Base-by-base conservation (phyloP, 306 rosid species). In the Sindora glabra region DNA sequence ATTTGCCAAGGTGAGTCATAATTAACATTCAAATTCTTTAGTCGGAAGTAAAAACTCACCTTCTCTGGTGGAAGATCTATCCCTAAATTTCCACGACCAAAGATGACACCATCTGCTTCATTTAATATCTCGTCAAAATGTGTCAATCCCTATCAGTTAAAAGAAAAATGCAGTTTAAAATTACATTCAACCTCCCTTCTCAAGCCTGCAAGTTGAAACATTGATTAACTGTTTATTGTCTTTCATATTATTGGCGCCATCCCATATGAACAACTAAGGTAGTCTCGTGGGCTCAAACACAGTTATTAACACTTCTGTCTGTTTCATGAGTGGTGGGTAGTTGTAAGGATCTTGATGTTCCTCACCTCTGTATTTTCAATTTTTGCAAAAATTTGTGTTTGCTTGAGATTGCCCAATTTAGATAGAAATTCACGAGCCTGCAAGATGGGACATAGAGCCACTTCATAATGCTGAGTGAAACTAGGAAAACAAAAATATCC, bases 31-130 rank as follows among this genome's bases (percentile, higher is more conserved):
- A 1, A 50, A 16, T 69, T 33, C 23, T 65, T 56, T 9, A 19
- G 44, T 11, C 10, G 21, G 42, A 69, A 51, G 42, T 10, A 69
- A 67, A 77, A 76, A 34, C 84, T 67, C 48, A 86, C 97, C 85
- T 84, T 84, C 71, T 84, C 91, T 16, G 91, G 91, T 39, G 91
- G 91, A 26, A 84, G 81, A 78, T 84, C 91, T 44, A 84, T 49
- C n/a, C 91, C 91, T 81, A 84, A 74, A 67, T 75, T 81, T 67
- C 91, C 91, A 22, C 91, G 91, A 33, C 87, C 65, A 29, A 84
- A 23, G 37, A 84, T 84, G 49, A 84, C 52, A 24, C 91, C 91
- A 60, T 84, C 91, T 46, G 91, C 91, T 78, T 84, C 91, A 70
- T 58, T 76, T 55, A 84, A 59, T 49, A 84, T 84, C 69, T 84